Base-by-base conservation (phyloP, 345 rosid genomes). In the Citrus glauca region DNA sequence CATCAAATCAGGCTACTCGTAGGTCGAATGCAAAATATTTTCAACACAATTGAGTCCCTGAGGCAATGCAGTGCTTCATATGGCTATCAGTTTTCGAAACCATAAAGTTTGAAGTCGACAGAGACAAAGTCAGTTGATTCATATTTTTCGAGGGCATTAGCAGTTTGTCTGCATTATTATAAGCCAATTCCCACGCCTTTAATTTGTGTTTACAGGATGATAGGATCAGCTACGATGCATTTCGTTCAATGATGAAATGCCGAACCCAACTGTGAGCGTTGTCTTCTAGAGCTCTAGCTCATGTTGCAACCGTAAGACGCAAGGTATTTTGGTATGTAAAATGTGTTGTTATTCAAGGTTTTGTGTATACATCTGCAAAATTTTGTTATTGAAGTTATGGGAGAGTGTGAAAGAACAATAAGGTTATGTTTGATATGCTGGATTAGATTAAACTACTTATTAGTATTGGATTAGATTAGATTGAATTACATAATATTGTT, bases 161-260 rank as follows among this genome's bases (percentile, higher is more conserved):
- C 7, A 33, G 0, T 22, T 37, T 53, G 56, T 50, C 56, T 0
- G 10, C 72, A 50, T 50, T 16, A 50, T 50, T 50, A 0, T 50
- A 4, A 50, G 56, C 56, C 20, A 17, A 17, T 50, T 50, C 56
- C 20, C 56, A 50, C 6, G 56, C 6, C 56, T 50, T 50, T 11
- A 42, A 42, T 50, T 50, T 50, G 17, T 50, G 25, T 59, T 66
- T 72, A 80, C 85, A 92, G 97, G 99, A 93, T 69, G 99, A 98
- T 65, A 93, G 82, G 79, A 95, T 95, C 87, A 92, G 88, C 88
- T 92, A 90, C 9, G 90, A 91, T 13, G 98, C 89, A 75, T 95
- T 95, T 79, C 85, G 94, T 3, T 79, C 89, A 2, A 93, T 93
- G 97, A 92, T 95, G 98, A 91, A 87, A 87, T 90, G 92, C 48